Conservation (phyloP, 441 rosid genomes). For the Geranium incanum region DNA sequence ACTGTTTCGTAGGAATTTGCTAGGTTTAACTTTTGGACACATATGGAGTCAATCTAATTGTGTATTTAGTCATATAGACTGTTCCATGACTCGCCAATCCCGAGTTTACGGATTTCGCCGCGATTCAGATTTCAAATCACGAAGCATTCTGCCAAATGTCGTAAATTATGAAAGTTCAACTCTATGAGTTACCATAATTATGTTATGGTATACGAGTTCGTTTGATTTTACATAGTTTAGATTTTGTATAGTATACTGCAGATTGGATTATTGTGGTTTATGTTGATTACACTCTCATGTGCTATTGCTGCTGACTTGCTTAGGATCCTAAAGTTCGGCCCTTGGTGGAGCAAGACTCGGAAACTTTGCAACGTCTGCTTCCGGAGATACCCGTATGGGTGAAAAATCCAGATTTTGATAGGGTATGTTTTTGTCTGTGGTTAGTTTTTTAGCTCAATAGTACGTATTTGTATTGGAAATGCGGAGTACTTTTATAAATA, state of each 20-base stretch:
- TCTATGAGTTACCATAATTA: background rate
- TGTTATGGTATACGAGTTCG: background rate
- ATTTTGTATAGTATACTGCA: background rate
- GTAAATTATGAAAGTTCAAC: background rate
- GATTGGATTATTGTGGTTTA: background rate
- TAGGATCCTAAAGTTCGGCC: slow-evolving; percentile 56
- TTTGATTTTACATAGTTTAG: background rate
- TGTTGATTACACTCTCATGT: background rate
- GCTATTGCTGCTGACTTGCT: slow-evolving; percentile 18
- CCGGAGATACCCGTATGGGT: slow-evolving; percentile 66
- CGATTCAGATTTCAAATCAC: too few species aligned
- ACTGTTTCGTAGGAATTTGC: background rate
- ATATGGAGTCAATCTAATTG: too few species aligned
- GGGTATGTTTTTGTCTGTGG: slow-evolving; percentile 36
- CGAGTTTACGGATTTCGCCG: too few species aligned
- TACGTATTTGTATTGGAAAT: background rate
- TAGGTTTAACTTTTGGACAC: too few species aligned
- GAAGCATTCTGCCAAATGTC: background rate
- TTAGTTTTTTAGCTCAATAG: background rate
- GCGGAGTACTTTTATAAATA: background rate
- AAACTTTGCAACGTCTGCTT: slow-evolving; percentile 28
- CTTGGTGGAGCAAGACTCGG: slow-evolving; percentile 45
- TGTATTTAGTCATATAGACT: too few species aligned
- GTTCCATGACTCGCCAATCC: too few species aligned
- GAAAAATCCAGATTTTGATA: slow-evolving; percentile 67